These are phyloP conservation scores for Rubia balearica DNA, from an alignment of 305 asterid species.

Conservation along the genomic window DNA sequence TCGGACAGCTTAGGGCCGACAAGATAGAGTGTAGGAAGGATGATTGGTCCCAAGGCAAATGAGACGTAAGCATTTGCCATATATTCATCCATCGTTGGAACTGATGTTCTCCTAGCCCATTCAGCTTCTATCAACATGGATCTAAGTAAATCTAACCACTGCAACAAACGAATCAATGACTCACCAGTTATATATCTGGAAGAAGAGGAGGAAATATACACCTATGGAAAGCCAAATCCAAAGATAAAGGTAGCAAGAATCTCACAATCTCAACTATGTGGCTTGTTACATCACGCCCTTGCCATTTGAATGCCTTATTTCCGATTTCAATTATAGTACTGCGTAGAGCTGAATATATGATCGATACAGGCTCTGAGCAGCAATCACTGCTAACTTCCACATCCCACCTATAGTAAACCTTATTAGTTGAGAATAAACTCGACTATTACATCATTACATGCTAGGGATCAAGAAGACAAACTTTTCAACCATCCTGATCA, in stretches of 20 bases:
- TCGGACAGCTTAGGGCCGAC: conserved; percentile 72
- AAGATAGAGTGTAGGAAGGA: conserved; percentile 72
- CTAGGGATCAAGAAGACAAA: conserved; percentile 17
- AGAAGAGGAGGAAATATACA: not conserved
- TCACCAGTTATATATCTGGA: not conserved
- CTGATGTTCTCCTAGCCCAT: conserved; percentile 41
- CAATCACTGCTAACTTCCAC: conserved; percentile 41
- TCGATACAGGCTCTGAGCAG: conserved; percentile 55
- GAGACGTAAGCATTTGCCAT: conserved; percentile 62
- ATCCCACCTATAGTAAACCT: conserved; percentile 61
- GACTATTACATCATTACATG: conserved; percentile 9
- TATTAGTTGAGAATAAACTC: conserved; percentile 8
- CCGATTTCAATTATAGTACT: conserved; percentile 53
- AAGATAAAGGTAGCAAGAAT: conserved; percentile 17
- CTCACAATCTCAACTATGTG: conserved; percentile 69
- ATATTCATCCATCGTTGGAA: conserved; percentile 62
- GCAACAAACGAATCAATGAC: conserved; percentile 19
- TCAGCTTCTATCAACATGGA: conserved; percentile 78
- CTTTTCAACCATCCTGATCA: conserved; percentile 59
- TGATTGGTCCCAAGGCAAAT: conserved; percentile 79
- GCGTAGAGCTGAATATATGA: conserved; percentile 63
- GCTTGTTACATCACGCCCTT: conserved; percentile 45
- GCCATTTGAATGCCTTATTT: conserved; percentile 42
- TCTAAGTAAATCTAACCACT: conserved; percentile 71
- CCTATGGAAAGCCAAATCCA: not conserved